These are phyloP conservation scores for Cytospora piceicola DNA, from an alignment of 2,329 filamentous ascomycete genomes.

Conservation along the genomic window DNA sequence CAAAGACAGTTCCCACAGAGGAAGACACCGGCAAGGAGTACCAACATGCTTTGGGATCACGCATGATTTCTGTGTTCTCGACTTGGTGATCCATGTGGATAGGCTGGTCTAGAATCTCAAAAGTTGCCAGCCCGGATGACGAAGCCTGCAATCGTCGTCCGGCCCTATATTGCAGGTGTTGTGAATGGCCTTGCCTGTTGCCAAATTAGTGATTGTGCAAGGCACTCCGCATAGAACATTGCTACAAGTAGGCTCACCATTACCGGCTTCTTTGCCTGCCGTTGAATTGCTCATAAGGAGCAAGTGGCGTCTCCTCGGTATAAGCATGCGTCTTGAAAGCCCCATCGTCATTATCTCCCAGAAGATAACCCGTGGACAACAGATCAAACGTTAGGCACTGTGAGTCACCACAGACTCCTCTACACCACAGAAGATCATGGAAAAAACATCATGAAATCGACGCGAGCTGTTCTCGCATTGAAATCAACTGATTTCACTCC, in stretches of 20 bases:
- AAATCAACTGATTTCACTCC: conserved; percentile 46
- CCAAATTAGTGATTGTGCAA: neutral
- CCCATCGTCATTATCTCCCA: neutral
- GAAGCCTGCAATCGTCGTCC: neutral
- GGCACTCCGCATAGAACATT: neutral
- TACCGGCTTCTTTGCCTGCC: neutral
- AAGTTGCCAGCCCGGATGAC: neutral
- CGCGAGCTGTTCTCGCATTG: neutral
- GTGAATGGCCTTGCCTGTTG: neutral
- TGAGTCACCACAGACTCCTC: neutral
- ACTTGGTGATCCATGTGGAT: neutral
- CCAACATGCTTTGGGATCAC: neutral
- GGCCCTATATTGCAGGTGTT: neutral
- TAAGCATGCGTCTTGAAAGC: neutral
- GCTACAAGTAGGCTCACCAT: neutral
- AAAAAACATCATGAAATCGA: neutral
- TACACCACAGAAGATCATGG: neutral
- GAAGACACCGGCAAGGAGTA: neutral
- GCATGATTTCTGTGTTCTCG: neutral
- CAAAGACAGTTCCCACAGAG: too few species aligned
- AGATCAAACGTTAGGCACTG: neutral
- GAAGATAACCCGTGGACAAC: neutral
- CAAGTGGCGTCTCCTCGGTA: neutral
- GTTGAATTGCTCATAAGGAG: neutral
- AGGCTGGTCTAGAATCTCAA: neutral